Base-by-base conservation (phyloP, 352 stramenopile genomes). In the Halophytophthora batemanensis region DNA sequence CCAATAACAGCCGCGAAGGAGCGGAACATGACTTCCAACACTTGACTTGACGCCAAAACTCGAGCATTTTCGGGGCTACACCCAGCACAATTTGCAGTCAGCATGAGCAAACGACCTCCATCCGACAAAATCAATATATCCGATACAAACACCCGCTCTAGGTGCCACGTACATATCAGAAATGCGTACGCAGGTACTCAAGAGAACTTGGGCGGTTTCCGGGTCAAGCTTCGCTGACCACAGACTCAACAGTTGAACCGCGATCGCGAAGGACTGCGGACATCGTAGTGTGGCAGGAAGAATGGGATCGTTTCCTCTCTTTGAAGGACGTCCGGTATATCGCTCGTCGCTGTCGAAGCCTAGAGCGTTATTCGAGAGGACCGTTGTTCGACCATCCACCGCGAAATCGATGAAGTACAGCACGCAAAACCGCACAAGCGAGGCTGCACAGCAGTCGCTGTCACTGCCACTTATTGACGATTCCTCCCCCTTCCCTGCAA, bases 221-320 rank as follows among this genome's bases (percentile, higher is more conserved):
- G 10, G 15, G 33, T 51, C 44, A 13, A 76, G 41, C 12, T 45
- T 15, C 22, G 33, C 36, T 31, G 44, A 50, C 43, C 50, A 63
- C 12, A 66, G 28, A 51, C 55, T 65, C 41, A 71, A 45, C 11
- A 76, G 25, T 37, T 76, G 66, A 19, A 74, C 42, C 7, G 47
- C 66, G 37, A 71, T 17, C 6, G 29, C 55, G 45, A 74, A 61
- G 6, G 65, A 48, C 19, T 51, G 39, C 3, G 66, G 56, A 22
- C 66, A 53, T 12, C 54, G 45, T 15, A 76, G 47, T 1, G 19
- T n/a, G 6, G 12, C 29, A 35, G 33, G 33, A 38, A 38, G 15
- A 17, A 3, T 38, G 7, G 33, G n/a, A 38, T 14, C 15, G 33
- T 38, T 38, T 38, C 33, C 33, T 38, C 33, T 6, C 15, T 13